Conservation (phyloP, 2,329 filamentous ascomycete genomes). For the Daldinia eschscholtzii region DNA sequence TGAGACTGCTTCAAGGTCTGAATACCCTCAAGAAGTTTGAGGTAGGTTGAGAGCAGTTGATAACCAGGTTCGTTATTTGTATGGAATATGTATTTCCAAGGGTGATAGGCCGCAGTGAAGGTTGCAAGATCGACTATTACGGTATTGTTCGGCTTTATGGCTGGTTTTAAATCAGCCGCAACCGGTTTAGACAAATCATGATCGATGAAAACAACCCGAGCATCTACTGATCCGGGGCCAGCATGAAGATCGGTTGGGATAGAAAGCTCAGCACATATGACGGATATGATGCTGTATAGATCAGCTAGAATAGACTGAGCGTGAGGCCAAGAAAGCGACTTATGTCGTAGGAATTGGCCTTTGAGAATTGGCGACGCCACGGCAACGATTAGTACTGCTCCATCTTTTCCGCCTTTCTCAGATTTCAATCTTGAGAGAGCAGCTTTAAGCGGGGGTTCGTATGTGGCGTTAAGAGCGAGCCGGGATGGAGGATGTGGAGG, state of each 20-base stretch:
- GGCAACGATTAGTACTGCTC: conserved; percentile 64
- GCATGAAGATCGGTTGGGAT: conserved; percentile 70
- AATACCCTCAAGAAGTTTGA: conserved; percentile 60
- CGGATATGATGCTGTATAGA: conserved; percentile 81
- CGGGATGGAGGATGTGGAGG: conserved; percentile 69
- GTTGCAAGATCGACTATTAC: conserved; percentile 63
- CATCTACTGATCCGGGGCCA: conserved; percentile 78
- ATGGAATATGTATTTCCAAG: conserved; percentile 76
- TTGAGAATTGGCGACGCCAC: conserved; percentile 73
- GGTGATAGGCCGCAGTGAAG: conserved; percentile 66
- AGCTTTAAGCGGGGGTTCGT: conserved; percentile 68
- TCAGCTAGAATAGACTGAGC: conserved; percentile 80
- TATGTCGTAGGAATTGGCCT: conserved; percentile 62
- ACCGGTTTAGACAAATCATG: conserved; percentile 60
- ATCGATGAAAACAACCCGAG: conserved; percentile 79
- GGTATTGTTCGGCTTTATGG: conserved; percentile 60
- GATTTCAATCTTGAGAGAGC: conserved; percentile 64
- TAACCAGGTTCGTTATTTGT: conserved; percentile 75
- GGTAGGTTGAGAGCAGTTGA: conserved; percentile 65
- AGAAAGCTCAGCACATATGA: conserved; percentile 74
- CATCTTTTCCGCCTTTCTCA: conserved; percentile 47
- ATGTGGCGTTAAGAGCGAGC: conserved; percentile 67
- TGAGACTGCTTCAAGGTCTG: conserved; percentile 64
- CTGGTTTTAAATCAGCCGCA: conserved; percentile 52
- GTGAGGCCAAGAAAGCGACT: conserved; percentile 72